A percentile compares a stretch with the other conserved stretches of the same genome.
These are phyloP conservation scores for Aspergillus aculeatus DNA, from an alignment of 2,329 filamentous ascomycete genomes.

Conservation along the genomic window DNA sequence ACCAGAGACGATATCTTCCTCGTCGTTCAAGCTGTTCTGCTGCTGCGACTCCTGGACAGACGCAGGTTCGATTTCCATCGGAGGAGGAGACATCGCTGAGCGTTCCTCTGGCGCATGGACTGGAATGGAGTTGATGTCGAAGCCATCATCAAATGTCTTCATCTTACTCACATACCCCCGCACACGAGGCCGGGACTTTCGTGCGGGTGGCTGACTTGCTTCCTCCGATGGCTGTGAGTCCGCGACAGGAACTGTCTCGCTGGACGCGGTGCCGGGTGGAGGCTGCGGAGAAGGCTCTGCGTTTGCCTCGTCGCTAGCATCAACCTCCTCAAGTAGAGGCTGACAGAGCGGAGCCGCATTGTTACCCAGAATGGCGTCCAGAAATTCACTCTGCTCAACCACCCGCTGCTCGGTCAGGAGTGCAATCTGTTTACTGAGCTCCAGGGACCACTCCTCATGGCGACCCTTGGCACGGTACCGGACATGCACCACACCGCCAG, in stretches of 20 bases:
- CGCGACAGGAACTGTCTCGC: slow-evolving; percentile 8
- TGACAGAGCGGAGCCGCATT: slow-evolving; percentile 71
- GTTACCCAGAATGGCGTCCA: slow-evolving; percentile 82
- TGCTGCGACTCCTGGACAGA: slow-evolving; percentile 29
- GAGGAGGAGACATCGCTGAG: slow-evolving; percentile 11
- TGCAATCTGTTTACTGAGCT: slow-evolving; percentile 69
- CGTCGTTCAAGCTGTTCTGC: slow-evolving; percentile 26
- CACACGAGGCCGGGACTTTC: slow-evolving; percentile 25
- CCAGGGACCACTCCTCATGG: slow-evolving; percentile 64
- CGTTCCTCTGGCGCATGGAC: slow-evolving; percentile 31
- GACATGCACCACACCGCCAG: slow-evolving; percentile 72
- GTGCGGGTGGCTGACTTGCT: slow-evolving; percentile 16
- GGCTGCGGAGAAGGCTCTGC: slow-evolving; percentile 2
- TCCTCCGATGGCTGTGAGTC: slow-evolving; percentile 19
- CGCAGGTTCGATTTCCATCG: slow-evolving; percentile 23
- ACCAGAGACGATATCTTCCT: slow-evolving; percentile 63
- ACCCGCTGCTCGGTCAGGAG: slow-evolving; percentile 74
- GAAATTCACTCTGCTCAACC: slow-evolving; percentile 85
- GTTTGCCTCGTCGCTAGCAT: slow-evolving; percentile 27
- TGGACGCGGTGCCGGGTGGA: slow-evolving; percentile 4
- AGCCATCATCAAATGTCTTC: slow-evolving; percentile 68
- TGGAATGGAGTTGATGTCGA: slow-evolving; percentile 47
- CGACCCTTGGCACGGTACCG: slow-evolving; percentile 63
- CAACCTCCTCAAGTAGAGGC: slow-evolving; percentile 56
- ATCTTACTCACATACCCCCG: slow-evolving; percentile 53